Base-by-base conservation (phyloP, 805 yeast species). In the Saccharomycopsis sp. region DNA sequence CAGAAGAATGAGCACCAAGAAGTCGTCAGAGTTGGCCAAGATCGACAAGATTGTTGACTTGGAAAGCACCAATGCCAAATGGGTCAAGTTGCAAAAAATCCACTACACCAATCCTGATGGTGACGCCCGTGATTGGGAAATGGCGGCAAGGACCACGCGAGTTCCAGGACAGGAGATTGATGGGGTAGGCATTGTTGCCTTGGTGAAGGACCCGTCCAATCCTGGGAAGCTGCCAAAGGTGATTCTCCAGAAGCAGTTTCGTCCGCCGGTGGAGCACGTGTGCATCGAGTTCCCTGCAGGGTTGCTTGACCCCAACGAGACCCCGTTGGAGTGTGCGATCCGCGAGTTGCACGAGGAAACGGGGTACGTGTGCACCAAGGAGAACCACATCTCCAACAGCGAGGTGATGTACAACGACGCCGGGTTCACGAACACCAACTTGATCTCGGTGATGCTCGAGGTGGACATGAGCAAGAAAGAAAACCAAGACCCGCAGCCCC, bases 281-380 rank as follows among this genome's bases (percentile, higher is more conserved):
- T 80, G 94, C 54, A 77, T 89, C 48, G 98, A 89, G 60, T 71
- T 88, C 57, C 98, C 98, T 1, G 98, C 98, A 0, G 98, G 98
- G 0, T 65, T 89, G 48, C 72, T 92, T 31, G 98, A 89, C 58
- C 85, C 88, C 1, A 70, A 74, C 39, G 97, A 92, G 58, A 58
- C 79, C 1, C 60, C 85, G 20, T 87, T 77, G 49, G 60, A 72
- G 4, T 86, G 96, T 29, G 97, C 98, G 0, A 65, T 78, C 39
- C 71, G 98, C 48, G 98, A 89, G 58, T 62, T 89, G 49, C 71
- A 71, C 36, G 98, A 89, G 59, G 98, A 89, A 56, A 88, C 97
- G 0, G 98, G 98, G 0, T 88, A 82, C 56, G 64, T 78, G 34
- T 96, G 96, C 5, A 71, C 61, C 32, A 78, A 47, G 30, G 27